These are phyloP conservation scores for Marasmius oreades DNA, from an alignment of 1,284 basidiomycete genomes.

Conservation along the genomic window DNA sequence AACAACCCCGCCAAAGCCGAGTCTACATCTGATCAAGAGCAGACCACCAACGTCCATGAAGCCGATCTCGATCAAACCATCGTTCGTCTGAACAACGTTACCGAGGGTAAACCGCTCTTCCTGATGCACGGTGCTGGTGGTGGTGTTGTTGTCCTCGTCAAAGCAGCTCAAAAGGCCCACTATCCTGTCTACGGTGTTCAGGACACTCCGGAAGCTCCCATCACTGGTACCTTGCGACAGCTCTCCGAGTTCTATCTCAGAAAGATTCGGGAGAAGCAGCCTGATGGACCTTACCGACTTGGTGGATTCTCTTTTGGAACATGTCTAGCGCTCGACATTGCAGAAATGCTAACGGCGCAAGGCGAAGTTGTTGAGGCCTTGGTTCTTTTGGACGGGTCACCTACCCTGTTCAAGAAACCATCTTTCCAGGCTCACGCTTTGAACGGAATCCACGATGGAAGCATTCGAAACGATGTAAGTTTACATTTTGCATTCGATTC, in stretches of 20 bases:
- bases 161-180: neutral
- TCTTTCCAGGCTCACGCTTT: neutral
- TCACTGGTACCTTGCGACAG: slow-evolving; percentile 3
- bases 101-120: slow-evolving; percentile 6
- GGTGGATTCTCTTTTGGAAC: slow-evolving; percentile 4
- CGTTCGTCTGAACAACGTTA: slow-evolving; percentile 1
- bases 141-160: slow-evolving; percentile 2
- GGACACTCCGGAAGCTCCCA: slow-evolving; percentile 8
- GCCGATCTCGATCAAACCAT: slow-evolving; percentile 6
- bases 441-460: neutral
- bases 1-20: neutral
- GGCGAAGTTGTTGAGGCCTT: neutral
- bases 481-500: neutral
- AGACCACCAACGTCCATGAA: slow-evolving; percentile 6
- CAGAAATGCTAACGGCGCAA: neutral
- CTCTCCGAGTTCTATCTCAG: slow-evolving; percentile 5
- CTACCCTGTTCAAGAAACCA: neutral
- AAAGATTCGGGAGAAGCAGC: slow-evolving; percentile 7
- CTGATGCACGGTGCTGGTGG: slow-evolving; percentile 9
- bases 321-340: neutral
- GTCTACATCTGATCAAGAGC: neutral
- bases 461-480: neutral
- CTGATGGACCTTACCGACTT: slow-evolving; percentile 9
- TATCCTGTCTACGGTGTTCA: slow-evolving; percentile 9
- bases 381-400: neutral